These are phyloP conservation scores for Penicillium sp. DNA, from an alignment of 2,329 filamentous ascomycete species.

Conservation along the genomic window DNA sequence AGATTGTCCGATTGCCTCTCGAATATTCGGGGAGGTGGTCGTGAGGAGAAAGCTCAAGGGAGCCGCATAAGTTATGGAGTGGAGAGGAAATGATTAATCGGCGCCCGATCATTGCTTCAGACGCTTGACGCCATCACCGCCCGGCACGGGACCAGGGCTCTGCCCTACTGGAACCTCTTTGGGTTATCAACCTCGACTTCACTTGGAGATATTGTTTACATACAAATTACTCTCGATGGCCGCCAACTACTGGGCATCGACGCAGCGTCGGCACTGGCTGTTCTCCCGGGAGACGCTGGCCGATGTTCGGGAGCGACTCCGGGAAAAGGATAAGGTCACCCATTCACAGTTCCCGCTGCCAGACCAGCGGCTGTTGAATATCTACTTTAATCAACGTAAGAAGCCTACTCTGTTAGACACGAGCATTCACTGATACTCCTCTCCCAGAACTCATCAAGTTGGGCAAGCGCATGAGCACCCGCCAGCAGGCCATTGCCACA, in stretches of 20 bases:
- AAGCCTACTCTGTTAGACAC: background rate
- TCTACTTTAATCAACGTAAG: slow-evolving; percentile 88
- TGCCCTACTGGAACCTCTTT: slow-evolving; percentile 32
- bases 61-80: slow-evolving; percentile 11
- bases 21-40: background rate
- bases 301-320: slow-evolving; percentile 68
- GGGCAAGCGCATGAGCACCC: slow-evolving; percentile 74
- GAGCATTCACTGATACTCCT: background rate
- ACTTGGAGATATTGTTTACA: background rate
- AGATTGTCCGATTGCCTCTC: background rate
- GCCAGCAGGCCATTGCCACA: slow-evolving; percentile 89
- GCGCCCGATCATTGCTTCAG: slow-evolving; percentile 32
- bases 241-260: slow-evolving; percentile 94
- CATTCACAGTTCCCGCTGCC: slow-evolving; percentile 78
- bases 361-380: slow-evolving; percentile 74
- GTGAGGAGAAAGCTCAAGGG: slow-evolving; percentile 15
- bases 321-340: slow-evolving; percentile 68
- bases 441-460: slow-evolving; percentile 70
- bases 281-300: slow-evolving; percentile 78
- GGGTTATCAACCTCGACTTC: slow-evolving; percentile 7
- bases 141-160: slow-evolving; percentile 29
- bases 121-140: slow-evolving; percentile 29
- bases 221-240: slow-evolving; percentile 57
- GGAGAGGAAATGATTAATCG: slow-evolving; percentile 32
- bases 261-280: slow-evolving; percentile 84